Percentiles rank a stretch among this genome's conserved stretches.
These are phyloP conservation scores for Saccharomyces hybrid DNA, from an alignment of 1,139 yeast species.

Conservation along the genomic window DNA sequence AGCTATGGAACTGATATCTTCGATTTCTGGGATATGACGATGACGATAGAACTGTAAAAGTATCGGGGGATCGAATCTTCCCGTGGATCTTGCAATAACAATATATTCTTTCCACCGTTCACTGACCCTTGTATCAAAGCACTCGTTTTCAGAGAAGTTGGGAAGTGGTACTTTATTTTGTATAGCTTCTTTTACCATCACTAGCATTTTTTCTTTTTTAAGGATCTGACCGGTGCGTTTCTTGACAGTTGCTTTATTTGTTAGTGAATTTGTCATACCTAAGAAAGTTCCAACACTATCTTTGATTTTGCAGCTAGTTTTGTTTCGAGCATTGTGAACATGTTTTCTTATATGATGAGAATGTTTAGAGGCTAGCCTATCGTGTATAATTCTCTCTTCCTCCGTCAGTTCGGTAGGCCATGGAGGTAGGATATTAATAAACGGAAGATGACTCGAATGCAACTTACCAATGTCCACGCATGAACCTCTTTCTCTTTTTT, in stretches of 20 bases:
- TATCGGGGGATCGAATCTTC: constrained; percentile 42
- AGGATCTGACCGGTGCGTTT: constrained; percentile 48
- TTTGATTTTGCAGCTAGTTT: not conserved
- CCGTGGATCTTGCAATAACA: constrained; percentile 57
- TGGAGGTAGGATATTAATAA: not conserved
- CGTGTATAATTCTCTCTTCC: not conserved
- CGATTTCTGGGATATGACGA: constrained; percentile 34
- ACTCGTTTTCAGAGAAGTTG: constrained; percentile 41
- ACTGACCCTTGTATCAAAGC: constrained; percentile 45
- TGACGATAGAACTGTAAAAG: constrained; percentile 53
- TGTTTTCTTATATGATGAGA: not conserved
- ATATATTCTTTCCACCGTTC: constrained; percentile 73
- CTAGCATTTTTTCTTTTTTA: constrained; percentile 57
- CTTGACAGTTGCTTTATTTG: not conserved
- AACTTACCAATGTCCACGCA: not conserved
- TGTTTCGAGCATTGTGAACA: not conserved
- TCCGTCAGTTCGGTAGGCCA: not conserved
- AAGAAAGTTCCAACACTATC: not conserved
- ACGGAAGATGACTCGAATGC: not conserved
- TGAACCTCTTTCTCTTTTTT: not conserved
- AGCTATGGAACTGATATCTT: not conserved
- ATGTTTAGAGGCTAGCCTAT: not conserved
- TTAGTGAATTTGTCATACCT: not conserved
- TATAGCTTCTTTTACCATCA: constrained; percentile 42
- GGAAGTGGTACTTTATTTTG: constrained; percentile 27